Evolutionary conservation across 2,329 filamentous ascomycete genomes (phyloP).

Genomic region (Nothomitra cinnamomea): DNA sequence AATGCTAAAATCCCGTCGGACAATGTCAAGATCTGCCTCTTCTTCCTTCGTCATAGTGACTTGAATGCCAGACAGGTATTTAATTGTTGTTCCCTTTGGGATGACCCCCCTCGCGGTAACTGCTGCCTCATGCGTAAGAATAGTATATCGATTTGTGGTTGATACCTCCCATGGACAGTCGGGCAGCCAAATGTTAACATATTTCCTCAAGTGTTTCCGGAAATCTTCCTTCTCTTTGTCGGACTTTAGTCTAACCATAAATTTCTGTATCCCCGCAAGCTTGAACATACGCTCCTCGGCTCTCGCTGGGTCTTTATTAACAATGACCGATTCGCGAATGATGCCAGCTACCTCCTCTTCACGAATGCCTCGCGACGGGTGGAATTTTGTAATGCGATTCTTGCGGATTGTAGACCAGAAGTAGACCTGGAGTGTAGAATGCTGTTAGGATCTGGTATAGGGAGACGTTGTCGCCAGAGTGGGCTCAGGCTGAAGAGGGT

Average conservation of each 20-base stretch:
- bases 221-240: conserved; percentile 78
- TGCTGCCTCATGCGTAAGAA: conserved; percentile 74
- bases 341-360: conserved; percentile 44
- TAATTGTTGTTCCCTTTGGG: conserved; percentile 68
- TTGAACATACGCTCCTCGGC: conserved; percentile 59
- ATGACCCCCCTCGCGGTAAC: conserved; percentile 69
- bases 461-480: not conserved
- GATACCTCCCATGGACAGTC: conserved; percentile 93
- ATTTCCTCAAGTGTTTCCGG: conserved; percentile 67
- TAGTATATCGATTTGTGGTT: conserved; percentile 87
- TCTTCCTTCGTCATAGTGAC: conserved; percentile 87
- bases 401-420: conserved; percentile 97
- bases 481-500: not conserved
- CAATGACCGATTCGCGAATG: conserved; percentile 47
- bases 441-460: not conserved
- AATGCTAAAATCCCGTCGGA: conserved; percentile 89
- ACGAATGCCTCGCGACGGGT: conserved; percentile 62
- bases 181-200: conserved; percentile 80
- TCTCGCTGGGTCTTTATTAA: conserved; percentile 51
- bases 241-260: conserved; percentile 47
- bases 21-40: conserved; percentile 61
- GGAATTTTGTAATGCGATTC: conserved; percentile 65
- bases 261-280: conserved; percentile 58
- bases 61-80: conserved; percentile 79
- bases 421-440: conserved; percentile 45